Conservation (phyloP, 2,329 filamentous ascomycete species). For the Tolypocladium guangdongense region DNA sequence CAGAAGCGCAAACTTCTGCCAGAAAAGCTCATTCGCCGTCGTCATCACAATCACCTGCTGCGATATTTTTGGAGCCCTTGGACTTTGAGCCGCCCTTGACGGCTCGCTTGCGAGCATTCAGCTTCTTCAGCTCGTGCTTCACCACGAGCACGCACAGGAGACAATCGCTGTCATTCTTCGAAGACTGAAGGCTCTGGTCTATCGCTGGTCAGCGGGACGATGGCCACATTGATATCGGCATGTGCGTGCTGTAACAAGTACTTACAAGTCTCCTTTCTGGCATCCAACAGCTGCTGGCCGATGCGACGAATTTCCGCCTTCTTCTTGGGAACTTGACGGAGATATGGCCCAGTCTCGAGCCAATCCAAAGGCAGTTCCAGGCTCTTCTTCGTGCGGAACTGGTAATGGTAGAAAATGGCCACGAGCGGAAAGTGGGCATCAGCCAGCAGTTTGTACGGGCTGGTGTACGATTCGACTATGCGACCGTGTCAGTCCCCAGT, state of each 20-base stretch:
- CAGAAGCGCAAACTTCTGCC: not conserved
- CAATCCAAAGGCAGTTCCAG: slow-evolving; percentile 27
- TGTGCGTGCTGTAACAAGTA: not conserved
- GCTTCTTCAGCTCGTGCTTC: slow-evolving; percentile 28
- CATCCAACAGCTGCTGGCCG: slow-evolving; percentile 20
- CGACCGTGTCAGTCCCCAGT: not conserved
- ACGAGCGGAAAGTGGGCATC: slow-evolving; percentile 26
- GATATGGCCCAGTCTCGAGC: slow-evolving; percentile 18
- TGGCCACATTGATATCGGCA: not conserved
- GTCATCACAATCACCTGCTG: slow-evolving; percentile 15
- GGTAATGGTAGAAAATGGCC: slow-evolving; percentile 28
- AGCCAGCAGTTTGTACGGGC: slow-evolving; percentile 16
- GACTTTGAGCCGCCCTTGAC: slow-evolving; percentile 15
- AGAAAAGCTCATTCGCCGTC: slow-evolving; percentile 10
- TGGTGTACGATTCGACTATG: slow-evolving; percentile 8
- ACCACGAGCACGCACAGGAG: slow-evolving; percentile 24
- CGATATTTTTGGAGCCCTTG: slow-evolving; percentile 7
- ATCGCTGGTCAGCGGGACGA: slow-evolving; percentile 8
- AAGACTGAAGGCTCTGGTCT: slow-evolving; percentile 22
- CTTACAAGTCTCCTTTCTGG: slow-evolving; percentile 26
- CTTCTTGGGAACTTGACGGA: slow-evolving; percentile 14
- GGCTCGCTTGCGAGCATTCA: slow-evolving; percentile 21
- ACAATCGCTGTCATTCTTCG: slow-evolving; percentile 19
- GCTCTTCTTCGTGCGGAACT: slow-evolving; percentile 29
- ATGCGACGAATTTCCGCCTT: slow-evolving; percentile 12